Base-by-base conservation (phyloP, 306 rosid genomes). In the Quercus dentata region DNA sequence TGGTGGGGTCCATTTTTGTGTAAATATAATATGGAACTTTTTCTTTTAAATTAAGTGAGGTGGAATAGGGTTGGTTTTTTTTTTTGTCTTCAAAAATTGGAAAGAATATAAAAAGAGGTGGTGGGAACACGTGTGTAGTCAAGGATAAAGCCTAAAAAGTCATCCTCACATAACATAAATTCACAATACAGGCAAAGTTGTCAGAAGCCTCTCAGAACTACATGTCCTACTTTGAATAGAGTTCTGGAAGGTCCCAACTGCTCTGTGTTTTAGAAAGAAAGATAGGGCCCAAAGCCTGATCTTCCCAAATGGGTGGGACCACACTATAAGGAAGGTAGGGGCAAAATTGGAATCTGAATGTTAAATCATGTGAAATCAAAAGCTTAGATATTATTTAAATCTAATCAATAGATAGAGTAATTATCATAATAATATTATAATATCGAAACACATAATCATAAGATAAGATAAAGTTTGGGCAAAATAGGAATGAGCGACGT, bases 171-270 rank as follows among this genome's bases (percentile, higher is more conserved):
- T 71, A 49, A 49, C 54, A 49, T 49, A 49, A 49, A 49, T 49
- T 49, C 54, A 49, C 80, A 80, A 61, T 76, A 80, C 87, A 80
- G 83, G 85, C 85, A 77, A 33, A 49, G 78, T 57, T 79, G 82
- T 83, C 88, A 83, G 89, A 87, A 74, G 83, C 3, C 11, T 83
- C 71, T 3, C 55, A 69, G 69, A 69, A 68, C 82, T 76, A 78
- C 81, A 77, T 71, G 87, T 78, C 78, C 86, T 78, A 84, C 90
- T 74, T 67, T 54, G 71, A 74, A 83, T 81, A 77, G 57, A 86
- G 82, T 71, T 83, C 86, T 78, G 87, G 83, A 82, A 77, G 87
- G 76, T 28, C 72, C 73, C 61, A 82, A 78, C 84, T 77, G 56
- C 82, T 71, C 73, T 73, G 81, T 71, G 64, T 70, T 81, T 61